Conservation (phyloP, 1,139 yeast species). For the Suhomyces maxii region DNA sequence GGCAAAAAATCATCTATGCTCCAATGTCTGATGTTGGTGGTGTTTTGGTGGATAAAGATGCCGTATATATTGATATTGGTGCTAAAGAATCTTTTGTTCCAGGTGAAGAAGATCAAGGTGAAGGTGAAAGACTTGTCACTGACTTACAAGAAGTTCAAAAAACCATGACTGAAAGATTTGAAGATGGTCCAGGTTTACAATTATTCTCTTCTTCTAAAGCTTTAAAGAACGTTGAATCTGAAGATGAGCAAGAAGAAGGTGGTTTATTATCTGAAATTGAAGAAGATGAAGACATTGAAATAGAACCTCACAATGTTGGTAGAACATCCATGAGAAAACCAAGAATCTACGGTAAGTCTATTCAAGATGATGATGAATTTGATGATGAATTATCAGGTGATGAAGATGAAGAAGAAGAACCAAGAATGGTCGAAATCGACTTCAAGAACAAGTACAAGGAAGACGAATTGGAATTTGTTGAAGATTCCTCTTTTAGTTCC, state of each 20-base stretch:
- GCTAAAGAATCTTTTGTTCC: conserved; percentile 55
- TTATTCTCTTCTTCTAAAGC: conserved; percentile 63
- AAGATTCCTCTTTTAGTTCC: conserved; percentile 45
- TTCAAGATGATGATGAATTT: conserved; percentile 51
- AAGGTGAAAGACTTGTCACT: conserved; percentile 80
- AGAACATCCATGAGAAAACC: conserved; percentile 62
- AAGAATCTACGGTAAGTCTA: conserved; percentile 55
- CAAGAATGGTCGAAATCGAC: conserved; percentile 50
- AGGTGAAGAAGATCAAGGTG: conserved; percentile 64
- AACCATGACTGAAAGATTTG: conserved; percentile 60
- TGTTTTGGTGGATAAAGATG: conserved; percentile 93
- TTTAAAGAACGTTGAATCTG: conserved; percentile 41
- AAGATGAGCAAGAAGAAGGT: conserved; percentile 40
- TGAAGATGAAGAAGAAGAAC: conserved; percentile 39
- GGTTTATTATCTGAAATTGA: conserved; percentile 33
- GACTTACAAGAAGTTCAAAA: conserved; percentile 70
- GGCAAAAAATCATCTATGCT: conserved; percentile 91
- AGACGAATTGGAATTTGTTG: conserved; percentile 51
- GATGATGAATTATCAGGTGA: conserved; percentile 37
- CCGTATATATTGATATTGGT: conserved; percentile 93
- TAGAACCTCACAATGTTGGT: conserved; percentile 45
- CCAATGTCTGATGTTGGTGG: conserved; percentile 99
- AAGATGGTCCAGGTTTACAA: conserved; percentile 70
- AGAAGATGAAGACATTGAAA: conserved; percentile 29
- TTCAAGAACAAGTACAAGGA: conserved; percentile 43